phyloP scores from a whole-genome alignment of 2,329 filamentous ascomycete genomes.

The Diaporthe vexans region DNA sequence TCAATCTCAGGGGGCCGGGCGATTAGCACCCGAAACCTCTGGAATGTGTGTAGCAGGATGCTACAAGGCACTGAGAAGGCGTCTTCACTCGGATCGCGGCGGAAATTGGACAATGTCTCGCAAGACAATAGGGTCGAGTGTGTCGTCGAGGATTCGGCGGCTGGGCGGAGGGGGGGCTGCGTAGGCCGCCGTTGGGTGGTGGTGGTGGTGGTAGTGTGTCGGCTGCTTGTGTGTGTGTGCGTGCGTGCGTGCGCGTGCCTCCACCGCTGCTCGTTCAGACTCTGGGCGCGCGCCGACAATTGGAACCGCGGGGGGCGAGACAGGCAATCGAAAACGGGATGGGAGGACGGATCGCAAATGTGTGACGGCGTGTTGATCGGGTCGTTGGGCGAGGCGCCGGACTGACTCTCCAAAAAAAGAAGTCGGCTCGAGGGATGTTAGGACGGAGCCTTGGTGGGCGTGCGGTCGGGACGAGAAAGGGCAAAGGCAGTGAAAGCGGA shows the following conservation, averaged over 20 bases:
- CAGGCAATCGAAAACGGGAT: conserved; percentile 4
- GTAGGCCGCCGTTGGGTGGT: conserved; percentile 25
- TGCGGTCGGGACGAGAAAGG: conserved; percentile 36
- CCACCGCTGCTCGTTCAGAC: conserved; percentile 33
- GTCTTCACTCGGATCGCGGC: conserved; percentile 30
- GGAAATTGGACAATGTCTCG: conserved; percentile 42
- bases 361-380: conserved; percentile 18
- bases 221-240: background rate
- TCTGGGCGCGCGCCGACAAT: conserved; percentile 18
- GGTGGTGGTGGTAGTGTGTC: background rate
- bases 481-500: conserved; percentile 34
- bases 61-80: background rate
- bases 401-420: conserved; percentile 7
- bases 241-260: conserved; percentile 10
- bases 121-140: conserved; percentile 34
- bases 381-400: conserved; percentile 1
- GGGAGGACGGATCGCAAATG: background rate
- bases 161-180: conserved; percentile 26
- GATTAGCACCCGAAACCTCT: conserved; percentile 32
- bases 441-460: conserved; percentile 7
- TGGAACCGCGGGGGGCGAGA: conserved; percentile 2
- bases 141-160: conserved; percentile 33
- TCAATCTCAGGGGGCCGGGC: conserved; percentile 41
- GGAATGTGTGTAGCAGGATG: conserved; percentile 37
- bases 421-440: conserved; percentile 31